Evolutionary conservation across 305 asterid genomes (phyloP), one percentile per base, ranked within the genome.

Genomic region (Fraxinus ornus): DNA sequence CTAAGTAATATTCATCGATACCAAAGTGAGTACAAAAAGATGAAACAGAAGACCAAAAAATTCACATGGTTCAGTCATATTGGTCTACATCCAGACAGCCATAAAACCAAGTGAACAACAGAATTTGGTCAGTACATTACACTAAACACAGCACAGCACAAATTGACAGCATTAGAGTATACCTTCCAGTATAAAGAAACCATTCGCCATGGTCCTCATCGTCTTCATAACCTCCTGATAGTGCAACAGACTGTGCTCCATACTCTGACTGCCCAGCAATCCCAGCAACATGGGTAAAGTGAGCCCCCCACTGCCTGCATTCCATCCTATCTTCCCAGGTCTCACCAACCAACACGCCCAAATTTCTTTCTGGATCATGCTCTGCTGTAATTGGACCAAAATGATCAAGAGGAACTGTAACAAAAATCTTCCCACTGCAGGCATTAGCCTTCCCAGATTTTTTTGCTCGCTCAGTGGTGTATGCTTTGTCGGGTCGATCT

Each of bases 101-200:
- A 62, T 22, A 24, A 62, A 62, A 62, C 33, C 33, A 62, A 1
- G 17, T 62, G 71, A 22, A 62, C 24, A 32, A 7, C 71, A 6
- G 4, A 62, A 62, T 7, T 62, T 2, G 15, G 71, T 21, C 33
- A 8, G 32, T 22, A 62, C 3, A 62, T 62, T 62, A 62, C 71
- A 8, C 33, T 22, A 62, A 62, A 22, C 15, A 8, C 30, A 62
- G 28, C 30, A 60, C 30, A 60, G 71, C 44, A 37, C 62, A 7
- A 10, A 37, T 15, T 1, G 39, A 77, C 79, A 30, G 75, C 47
- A 36, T 36, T 3, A 71, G 15, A 44, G 21, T n/a, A 79, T 86
- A 95, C 98, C 98, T 95, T 87, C 98, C 98, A 0, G 98, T 95
- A 82, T 95, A 95, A 80, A 95, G 97, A 84, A 95, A 95, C 98